Percentiles rank a stretch among this genome's conserved stretches.
These are phyloP conservation scores for Colletotrichum sp. DNA, from an alignment of 2,329 filamentous ascomycete species.

Conservation along the genomic window DNA sequence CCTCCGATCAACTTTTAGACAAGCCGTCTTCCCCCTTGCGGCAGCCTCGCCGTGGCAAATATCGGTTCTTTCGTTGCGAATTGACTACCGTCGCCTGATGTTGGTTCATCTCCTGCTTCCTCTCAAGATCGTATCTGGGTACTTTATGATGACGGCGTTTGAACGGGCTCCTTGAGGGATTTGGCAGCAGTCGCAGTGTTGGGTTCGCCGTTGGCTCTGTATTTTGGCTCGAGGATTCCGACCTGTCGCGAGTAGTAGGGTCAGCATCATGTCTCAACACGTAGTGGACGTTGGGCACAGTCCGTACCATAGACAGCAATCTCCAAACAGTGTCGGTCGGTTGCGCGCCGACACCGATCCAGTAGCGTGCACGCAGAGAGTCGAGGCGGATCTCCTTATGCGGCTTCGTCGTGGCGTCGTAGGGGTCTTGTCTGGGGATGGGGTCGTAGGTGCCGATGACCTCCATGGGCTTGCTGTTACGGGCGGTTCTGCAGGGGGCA, in stretches of 20 bases:
- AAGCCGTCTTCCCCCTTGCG: background rate
- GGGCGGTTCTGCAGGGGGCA: conserved; percentile 68
- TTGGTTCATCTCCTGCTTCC: background rate
- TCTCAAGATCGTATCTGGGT: background rate
- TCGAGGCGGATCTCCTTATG: conserved; percentile 95
- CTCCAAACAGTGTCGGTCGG: conserved; percentile 90
- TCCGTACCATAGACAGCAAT: conserved; percentile 76
- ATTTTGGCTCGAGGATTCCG: conserved; percentile 44
- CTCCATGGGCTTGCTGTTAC: conserved; percentile 88
- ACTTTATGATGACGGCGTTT: background rate
- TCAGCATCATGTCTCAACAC: background rate
- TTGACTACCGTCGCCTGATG: background rate
- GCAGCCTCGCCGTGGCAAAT: background rate
- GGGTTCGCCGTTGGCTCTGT: conserved; percentile 20
- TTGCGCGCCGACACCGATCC: conserved; percentile 96
- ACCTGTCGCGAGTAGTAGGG: conserved; percentile 29
- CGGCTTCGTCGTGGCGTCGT: conserved; percentile 67
- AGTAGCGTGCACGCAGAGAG: conserved; percentile 82
- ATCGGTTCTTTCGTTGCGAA: background rate
- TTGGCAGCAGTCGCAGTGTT: conserved; percentile 17
- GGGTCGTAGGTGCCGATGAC: conserved; percentile 84
- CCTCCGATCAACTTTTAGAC: background rate
- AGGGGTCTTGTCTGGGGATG: conserved; percentile 65
- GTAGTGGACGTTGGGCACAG: background rate
- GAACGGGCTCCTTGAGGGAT: background rate